phyloP scores from a whole-genome alignment of 257 asterid species.

The Solanum appendiculatum region DNA sequence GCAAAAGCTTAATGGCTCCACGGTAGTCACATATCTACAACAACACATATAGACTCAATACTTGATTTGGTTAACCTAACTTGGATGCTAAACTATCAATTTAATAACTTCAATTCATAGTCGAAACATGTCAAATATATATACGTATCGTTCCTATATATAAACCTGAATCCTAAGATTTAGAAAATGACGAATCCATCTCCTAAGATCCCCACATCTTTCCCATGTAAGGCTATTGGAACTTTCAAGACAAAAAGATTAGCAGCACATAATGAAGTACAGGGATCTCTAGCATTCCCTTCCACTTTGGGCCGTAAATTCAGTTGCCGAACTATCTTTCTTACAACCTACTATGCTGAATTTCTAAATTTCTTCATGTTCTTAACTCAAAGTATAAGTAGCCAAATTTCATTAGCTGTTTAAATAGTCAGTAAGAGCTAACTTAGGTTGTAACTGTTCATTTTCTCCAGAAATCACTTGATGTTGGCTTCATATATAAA shows the following conservation, averaged over 20 bases:
- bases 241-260: neutral
- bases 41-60: too few species aligned
- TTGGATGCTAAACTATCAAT: too few species aligned
- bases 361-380: neutral
- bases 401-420: neutral
- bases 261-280: neutral
- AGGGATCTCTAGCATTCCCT: neutral
- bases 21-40: too few species aligned
- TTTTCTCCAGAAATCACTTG: neutral
- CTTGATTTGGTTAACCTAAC: too few species aligned
- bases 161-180: neutral
- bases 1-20: too few species aligned
- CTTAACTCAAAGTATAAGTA: neutral
- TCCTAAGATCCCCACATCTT: neutral
- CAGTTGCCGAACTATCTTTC: neutral
- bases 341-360: neutral
- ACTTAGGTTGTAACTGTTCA: neutral
- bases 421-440: neutral
- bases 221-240: neutral
- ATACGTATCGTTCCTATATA: neutral
- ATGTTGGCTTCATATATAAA: neutral
- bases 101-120: too few species aligned
- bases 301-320: neutral
- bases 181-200: neutral
- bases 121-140: too few species aligned